Evolutionary conservation across 805 yeast genomes (phyloP), one percentile per base, ranked within the genome.

Genomic region (Spathaspora hagerdaliae): DNA sequence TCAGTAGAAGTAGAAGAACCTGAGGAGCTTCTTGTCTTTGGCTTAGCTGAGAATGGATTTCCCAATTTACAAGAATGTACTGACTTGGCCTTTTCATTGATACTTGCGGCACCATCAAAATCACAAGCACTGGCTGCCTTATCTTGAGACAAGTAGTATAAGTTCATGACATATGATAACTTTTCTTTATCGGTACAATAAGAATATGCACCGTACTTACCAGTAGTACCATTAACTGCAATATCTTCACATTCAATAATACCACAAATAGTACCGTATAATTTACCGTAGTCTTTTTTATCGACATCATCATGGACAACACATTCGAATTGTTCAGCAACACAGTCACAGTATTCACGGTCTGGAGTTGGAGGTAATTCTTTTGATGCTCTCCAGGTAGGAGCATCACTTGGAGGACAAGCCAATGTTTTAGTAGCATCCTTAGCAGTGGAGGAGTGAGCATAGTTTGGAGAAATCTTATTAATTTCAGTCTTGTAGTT

Each of bases 331-430:
- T 89, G 67, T 27, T 57, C 55, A 32, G 74, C 58, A 71, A 84
- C 71, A 73, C 95, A 86, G 49, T 75, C 69, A 74, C 94, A 86
- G 45, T 78, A 71, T 39, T 62, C 74, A 42, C 74, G 61, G 57
- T 85, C 76, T 52, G 95, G 95, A 43, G 89, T 82, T 65, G 94
- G 95, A 58, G 95, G 95, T 60, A 86, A 73, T 31, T 58, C 65
- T n/a, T 83, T 73, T 31, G 81, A 63, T 45, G 90, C 94, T 46
- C 67, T 65, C 94, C 94, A 86, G 63, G 78, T 56, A 8, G 63
- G 33, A 46, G 69, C 64, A 7, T 32, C 31, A 27, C 65, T 49
- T 14, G 86, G 70, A 51, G 92, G 92, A 63, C 94, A 86, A 53
- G 88, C 87, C 59, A 91, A 83, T 32, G 81, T 57, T 52, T 81